Evolutionary conservation across 495 filamentous ascomycete species (phyloP).

Genomic region (Penicillium verhagenii): DNA sequence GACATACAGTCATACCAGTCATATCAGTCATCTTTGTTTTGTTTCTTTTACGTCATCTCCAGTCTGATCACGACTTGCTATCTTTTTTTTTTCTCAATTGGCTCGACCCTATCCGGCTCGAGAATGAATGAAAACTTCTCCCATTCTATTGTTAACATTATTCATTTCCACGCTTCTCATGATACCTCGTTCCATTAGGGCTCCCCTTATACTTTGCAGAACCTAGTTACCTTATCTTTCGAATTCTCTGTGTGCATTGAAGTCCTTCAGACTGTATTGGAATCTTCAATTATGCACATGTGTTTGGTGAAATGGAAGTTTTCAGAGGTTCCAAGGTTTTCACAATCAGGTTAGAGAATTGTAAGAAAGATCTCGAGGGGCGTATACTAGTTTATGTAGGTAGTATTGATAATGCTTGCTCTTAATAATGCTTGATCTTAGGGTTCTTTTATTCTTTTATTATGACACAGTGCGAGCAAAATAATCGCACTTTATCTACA

Average conservation of each 20-base stretch:
- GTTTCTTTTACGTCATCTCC: conserved; percentile 1
- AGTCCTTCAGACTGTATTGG: background rate
- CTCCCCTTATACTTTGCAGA: background rate
- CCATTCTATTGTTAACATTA: background rate
- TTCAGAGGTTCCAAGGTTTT: too few relatives aligned
- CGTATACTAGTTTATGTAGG: too few relatives aligned
- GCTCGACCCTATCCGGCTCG: background rate
- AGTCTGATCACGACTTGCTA: conserved; percentile 3
- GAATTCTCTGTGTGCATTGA: background rate
- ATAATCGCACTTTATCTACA: conserved; percentile 25
- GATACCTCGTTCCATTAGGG: background rate
- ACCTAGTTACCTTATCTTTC: background rate
- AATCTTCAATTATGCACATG: too few relatives aligned
- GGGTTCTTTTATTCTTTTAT: too few relatives aligned
- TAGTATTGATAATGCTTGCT: too few relatives aligned
- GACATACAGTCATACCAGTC: conserved; percentile 12
- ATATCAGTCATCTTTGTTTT: conserved; percentile 11
- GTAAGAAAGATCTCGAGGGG: too few relatives aligned
- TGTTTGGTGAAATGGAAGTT: too few relatives aligned
- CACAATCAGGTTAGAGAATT: too few relatives aligned
- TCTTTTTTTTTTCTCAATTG: conserved; percentile 8
- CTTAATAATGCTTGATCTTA: too few relatives aligned
- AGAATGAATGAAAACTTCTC: conserved; percentile 1
- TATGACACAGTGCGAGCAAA: conserved; percentile 7
- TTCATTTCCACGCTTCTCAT: background rate